Base-by-base conservation (phyloP, 768 basidiomycete species). In the Leccinellum rugosiceps region DNA sequence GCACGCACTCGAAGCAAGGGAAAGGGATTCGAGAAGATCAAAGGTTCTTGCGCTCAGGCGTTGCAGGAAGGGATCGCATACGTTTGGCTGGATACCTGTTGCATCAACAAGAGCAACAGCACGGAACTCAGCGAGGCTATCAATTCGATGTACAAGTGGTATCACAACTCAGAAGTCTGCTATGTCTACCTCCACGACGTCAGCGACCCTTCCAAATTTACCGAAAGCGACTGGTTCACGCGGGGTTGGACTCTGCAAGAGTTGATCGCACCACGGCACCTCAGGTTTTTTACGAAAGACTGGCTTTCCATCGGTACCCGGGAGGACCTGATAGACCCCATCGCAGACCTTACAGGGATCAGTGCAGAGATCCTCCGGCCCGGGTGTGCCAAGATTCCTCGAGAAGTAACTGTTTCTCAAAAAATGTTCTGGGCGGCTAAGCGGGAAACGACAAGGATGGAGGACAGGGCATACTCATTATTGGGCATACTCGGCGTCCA, bases 111-210 rank as follows among this genome's bases (percentile, higher is more conserved):
- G 59, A 41, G 30, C 38, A 72, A 59, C 52, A 68, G 56, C 52
- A 55, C 67, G 2, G 73, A 73, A 35, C 64, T 74, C 17, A 26
- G 38, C 26, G 65, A 73, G 43, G 64, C 73, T 19, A 70, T 73
- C 54, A 68, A 70, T 32, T 56, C 68, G 15, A 73, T 74, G 70
- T 75, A 66, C 61, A 58, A n/a, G 38, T 74, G 74, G 74, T 75
- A 74, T 56, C 49, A 50, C 2, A 48, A 63, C 14, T 63, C 72
- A 5, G 21, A 60, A 1, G 48, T 66, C 35, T 74, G 72, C 56
- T 66, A 69, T 11, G 67, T 57, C 4, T 69, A 74, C 55, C 35
- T 73, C 41, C 58, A 65, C 31, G 67, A 71, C 47, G 59, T 72
- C 46, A 47, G 19, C 35, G 59, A 66, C 17, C 44, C 50, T 0